Conservation (phyloP, 306 rosid genomes). For the Cucurbita pepo region DNA sequence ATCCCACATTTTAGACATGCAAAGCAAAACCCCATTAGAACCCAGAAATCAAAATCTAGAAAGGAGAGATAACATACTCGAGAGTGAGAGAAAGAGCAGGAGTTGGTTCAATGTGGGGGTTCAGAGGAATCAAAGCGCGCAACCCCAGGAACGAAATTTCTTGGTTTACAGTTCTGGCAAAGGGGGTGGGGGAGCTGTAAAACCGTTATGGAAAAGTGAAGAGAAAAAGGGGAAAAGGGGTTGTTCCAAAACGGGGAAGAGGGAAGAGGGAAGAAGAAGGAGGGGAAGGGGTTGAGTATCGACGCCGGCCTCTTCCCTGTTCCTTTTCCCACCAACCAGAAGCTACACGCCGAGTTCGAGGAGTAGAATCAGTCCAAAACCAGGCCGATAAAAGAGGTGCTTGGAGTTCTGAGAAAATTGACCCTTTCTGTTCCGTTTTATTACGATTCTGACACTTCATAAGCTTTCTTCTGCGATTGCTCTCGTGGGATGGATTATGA, state of each 20-base stretch:
- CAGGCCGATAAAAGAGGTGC: constrained; percentile 2
- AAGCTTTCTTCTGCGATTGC: neutral
- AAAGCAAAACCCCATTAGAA: neutral
- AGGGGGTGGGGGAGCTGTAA: neutral
- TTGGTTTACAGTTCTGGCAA: neutral
- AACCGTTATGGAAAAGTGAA: neutral
- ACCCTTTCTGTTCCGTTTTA: neutral
- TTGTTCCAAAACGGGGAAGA: neutral
- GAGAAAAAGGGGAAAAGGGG: neutral
- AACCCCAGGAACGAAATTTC: neutral
- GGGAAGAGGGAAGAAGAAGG: neutral
- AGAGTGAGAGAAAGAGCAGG: neutral
- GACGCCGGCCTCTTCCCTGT: neutral
- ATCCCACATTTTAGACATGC: constrained; percentile 1
- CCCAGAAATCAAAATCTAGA: neutral
- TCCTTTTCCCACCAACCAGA: neutral
- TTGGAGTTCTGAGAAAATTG: neutral
- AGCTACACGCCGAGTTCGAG: constrained; percentile 5
- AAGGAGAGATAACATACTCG: neutral
- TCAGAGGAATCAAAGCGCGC: neutral
- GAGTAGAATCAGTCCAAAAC: neutral
- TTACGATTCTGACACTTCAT: constrained; percentile 11
- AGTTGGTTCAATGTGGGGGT: neutral
- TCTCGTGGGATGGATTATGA: neutral
- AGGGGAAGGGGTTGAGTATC: neutral